Evolutionary conservation across 140 eudicot species (phyloP).

Genomic region (Oenanthe javanica): DNA sequence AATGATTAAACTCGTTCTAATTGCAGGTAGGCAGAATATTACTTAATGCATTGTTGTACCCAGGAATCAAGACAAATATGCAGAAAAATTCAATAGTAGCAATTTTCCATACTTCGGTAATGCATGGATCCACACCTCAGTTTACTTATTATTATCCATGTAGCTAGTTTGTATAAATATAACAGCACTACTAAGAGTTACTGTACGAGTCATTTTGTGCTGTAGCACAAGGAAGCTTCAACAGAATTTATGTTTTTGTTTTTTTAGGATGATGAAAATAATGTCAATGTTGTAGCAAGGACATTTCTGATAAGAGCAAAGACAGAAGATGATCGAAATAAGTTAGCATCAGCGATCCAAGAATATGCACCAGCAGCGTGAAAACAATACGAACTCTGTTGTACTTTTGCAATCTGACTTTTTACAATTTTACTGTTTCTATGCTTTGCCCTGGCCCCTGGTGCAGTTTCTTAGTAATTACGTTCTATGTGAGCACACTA

Average conservation of each 20-base stretch:
- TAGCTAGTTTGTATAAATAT: neutral
- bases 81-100: slow-evolving; percentile 80
- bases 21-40: slow-evolving; percentile 81
- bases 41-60: slow-evolving; percentile 81
- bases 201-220: neutral
- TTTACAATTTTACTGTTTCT: neutral
- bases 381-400: slow-evolving; percentile 3
- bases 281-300: slow-evolving; percentile 50
- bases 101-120: slow-evolving; percentile 80
- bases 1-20: slow-evolving; percentile 8
- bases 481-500: neutral
- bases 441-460: neutral
- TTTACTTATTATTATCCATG: neutral
- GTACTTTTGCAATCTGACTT: neutral
- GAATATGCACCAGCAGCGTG: slow-evolving; percentile 70
- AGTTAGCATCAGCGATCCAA: slow-evolving; percentile 68
- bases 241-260: neutral
- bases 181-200: neutral
- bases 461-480: neutral
- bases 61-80: slow-evolving; percentile 78
- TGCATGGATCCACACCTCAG: neutral
- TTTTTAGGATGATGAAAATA: slow-evolving; percentile 47
- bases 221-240: neutral
- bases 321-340: slow-evolving; percentile 68
- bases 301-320: slow-evolving; percentile 76